Percentiles rank a stretch among this genome's conserved stretches.
Conservation (phyloP, 192 early-diverging fungal species). For the Rhizoclosmatium sp. region DNA sequence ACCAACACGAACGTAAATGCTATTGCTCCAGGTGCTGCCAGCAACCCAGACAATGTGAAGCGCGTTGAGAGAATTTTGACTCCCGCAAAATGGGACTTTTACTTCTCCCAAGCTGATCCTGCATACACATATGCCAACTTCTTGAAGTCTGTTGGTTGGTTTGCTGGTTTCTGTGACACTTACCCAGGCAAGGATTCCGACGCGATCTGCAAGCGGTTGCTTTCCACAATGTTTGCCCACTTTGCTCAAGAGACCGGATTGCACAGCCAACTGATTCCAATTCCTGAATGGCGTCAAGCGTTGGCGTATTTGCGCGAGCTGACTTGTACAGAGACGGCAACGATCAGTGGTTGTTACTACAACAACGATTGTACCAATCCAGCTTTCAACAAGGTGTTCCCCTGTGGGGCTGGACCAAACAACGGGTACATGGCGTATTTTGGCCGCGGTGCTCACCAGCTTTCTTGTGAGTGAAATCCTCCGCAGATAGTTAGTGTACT, state of each 20-base stretch:
- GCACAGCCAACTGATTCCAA: slow-evolving; percentile 5
- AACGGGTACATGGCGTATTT: slow-evolving; percentile 17
- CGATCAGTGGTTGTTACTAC: slow-evolving; percentile 10
- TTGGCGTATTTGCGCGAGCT: slow-evolving; percentile 12
- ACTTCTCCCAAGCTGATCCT: slow-evolving; percentile 29
- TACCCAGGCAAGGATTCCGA: slow-evolving; percentile 30
- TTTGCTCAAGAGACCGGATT: slow-evolving; percentile 37
- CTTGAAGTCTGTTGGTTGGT: slow-evolving; percentile 33
- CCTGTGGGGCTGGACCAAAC: slow-evolving; percentile 11
- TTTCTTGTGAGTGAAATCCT: slow-evolving; percentile 15
- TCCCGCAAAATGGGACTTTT: slow-evolving; percentile 10
- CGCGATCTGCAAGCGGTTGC: slow-evolving; percentile 18
- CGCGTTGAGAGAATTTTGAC: slow-evolving; percentile 22
- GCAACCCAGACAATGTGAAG: slow-evolving; percentile 29
- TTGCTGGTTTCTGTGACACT: slow-evolving; percentile 27
- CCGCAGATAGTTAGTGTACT: background rate
- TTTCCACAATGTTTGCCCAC: slow-evolving; percentile 39
- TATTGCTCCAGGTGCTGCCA: background rate
- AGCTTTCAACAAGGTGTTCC: slow-evolving; percentile 20
- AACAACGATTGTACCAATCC: slow-evolving; percentile 34
- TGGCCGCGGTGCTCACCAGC: slow-evolving; percentile 34
- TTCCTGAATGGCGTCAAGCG: slow-evolving; percentile 30
- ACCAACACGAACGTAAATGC: slow-evolving; percentile 8
- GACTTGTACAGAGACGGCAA: slow-evolving; percentile 11
- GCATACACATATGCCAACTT: slow-evolving; percentile 34